These are phyloP conservation scores for Yamadazyma aaseri DNA, from an alignment of 1,139 yeast species.

Conservation along the genomic window DNA sequence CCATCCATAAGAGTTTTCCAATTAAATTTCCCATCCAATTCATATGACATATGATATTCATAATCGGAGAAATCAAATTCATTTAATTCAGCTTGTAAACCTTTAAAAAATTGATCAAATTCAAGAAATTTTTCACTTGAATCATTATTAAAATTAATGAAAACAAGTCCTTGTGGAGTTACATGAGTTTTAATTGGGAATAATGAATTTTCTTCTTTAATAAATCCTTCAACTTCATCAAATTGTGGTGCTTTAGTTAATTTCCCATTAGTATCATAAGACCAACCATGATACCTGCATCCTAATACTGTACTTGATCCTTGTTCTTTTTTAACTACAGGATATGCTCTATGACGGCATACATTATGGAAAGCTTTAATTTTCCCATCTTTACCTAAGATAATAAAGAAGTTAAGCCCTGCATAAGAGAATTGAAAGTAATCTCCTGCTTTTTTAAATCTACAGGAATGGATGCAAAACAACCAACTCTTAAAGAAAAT, in stretches of 20 bases:
- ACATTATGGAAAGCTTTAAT: constrained; percentile 62
- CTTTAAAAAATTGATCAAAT: constrained; percentile 53
- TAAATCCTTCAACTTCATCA: constrained; percentile 57
- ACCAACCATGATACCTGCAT: constrained; percentile 68
- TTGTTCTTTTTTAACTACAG: constrained; percentile 55
- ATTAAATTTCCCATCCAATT: constrained; percentile 59
- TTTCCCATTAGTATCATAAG: constrained; percentile 56
- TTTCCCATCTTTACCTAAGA: constrained; percentile 51
- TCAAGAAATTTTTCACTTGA: constrained; percentile 29
- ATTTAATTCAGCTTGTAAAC: constrained; percentile 49
- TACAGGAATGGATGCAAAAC: constrained; percentile 47
- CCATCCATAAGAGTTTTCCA: constrained; percentile 71
- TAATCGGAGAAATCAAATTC: constrained; percentile 60
- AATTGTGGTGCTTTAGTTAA: constrained; percentile 62
- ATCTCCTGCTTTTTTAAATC: constrained; percentile 57
- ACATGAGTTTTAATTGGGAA: constrained; percentile 54
- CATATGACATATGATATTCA: constrained; percentile 66
- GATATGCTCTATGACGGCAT: constrained; percentile 64
- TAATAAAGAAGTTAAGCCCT: constrained; percentile 56
- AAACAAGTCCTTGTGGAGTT: constrained; percentile 56
- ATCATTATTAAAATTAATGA: constrained; percentile 46
- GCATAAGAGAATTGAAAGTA: constrained; percentile 49
- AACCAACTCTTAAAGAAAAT: constrained; percentile 58
- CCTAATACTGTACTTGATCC: constrained; percentile 59
- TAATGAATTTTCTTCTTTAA: constrained; percentile 53